These are phyloP conservation scores for Pisolithus microcarpus DNA, from an alignment of 768 basidiomycete genomes.

Conservation along the genomic window DNA sequence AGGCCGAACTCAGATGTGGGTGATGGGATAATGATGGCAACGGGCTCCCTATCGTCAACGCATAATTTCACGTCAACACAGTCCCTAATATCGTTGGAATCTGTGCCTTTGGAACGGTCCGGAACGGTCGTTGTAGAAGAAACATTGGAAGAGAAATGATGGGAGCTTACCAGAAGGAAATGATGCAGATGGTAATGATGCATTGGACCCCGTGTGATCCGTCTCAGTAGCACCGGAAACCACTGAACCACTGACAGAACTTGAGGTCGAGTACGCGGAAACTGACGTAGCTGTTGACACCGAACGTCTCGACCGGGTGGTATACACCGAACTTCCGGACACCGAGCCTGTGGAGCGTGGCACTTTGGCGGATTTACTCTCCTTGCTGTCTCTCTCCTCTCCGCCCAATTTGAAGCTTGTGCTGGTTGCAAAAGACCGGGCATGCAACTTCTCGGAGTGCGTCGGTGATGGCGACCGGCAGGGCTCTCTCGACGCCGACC, in stretches of 20 bases:
- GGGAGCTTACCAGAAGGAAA: constrained; percentile 3
- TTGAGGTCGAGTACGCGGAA: constrained; percentile 1
- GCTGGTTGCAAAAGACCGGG: neutral
- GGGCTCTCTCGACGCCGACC: neutral
- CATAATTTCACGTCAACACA: constrained; percentile 5
- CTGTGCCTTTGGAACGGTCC: constrained; percentile 2
- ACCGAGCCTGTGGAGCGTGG: constrained; percentile 16
- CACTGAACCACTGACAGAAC: neutral
- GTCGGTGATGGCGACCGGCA: neutral
- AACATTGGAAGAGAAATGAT: constrained; percentile 6
- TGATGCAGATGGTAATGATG: neutral
- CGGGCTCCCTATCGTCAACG: neutral
- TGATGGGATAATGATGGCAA: neutral
- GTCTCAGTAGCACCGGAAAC: neutral
- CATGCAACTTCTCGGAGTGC: neutral
- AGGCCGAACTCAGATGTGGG: neutral
- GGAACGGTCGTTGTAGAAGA: constrained; percentile 16
- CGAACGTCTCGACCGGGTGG: constrained; percentile 14
- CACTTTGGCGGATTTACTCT: constrained; percentile 12
- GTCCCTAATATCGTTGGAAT: constrained; percentile 12
- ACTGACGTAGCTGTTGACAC: constrained; percentile 13
- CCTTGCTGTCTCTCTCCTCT: neutral
- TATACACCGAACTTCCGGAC: constrained; percentile 23
- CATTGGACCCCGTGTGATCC: neutral
- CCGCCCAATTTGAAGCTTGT: neutral